Evolutionary conservation across 2,329 filamentous ascomycete species (phyloP), one percentile per base, ranked within the genome.

Genomic region (Lachnellula cervina): DNA sequence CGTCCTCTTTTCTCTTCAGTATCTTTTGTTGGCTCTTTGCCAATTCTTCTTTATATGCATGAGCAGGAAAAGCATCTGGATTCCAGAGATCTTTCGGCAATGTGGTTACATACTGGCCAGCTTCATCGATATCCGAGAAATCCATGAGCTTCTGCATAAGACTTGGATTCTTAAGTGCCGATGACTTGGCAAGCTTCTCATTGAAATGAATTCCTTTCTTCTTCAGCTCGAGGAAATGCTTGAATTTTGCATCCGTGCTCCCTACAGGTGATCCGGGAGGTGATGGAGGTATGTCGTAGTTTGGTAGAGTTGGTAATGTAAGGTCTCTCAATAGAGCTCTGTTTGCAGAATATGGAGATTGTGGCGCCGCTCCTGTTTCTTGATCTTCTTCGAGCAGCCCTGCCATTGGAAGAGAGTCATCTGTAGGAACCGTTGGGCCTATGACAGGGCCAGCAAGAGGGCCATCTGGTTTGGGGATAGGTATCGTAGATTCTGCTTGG

Each of bases 191-290:
- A 8, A 94, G 75, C 59, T 87, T 85, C 64, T 83, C 77, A 69
- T 94, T 92, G 77, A 93, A 93, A 71, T 94, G 89, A 16, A 85
- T 77, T 4, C 86, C 86, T 60, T 86, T 82, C 66, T 82, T 84
- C 73, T 94, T 94, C n/a, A 93, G 78, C 46, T 82, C 77, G 0
- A 93, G 79, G 62, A 94, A 93, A 57, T 84, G 82, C 59, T 83
- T 79, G 63, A 93, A 87, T 64, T 90, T 91, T 62, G 80, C 78
- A 50, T 80, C 85, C 13, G 84, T 72, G 71, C 43, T 72, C 63
- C 35, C 75, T 0, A 76, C 73, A 11, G 81, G 81, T 2, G 81
- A 81, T 23, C 81, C 81, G 0, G 86, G 84, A 1, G 89, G 89
- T 4, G 88, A 90, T 9, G 82, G 77, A 0, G 89, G 89, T 59